Evolutionary conservation across 2,329 filamentous ascomycete species (phyloP).

Genomic region (Trichophaea hybrida): DNA sequence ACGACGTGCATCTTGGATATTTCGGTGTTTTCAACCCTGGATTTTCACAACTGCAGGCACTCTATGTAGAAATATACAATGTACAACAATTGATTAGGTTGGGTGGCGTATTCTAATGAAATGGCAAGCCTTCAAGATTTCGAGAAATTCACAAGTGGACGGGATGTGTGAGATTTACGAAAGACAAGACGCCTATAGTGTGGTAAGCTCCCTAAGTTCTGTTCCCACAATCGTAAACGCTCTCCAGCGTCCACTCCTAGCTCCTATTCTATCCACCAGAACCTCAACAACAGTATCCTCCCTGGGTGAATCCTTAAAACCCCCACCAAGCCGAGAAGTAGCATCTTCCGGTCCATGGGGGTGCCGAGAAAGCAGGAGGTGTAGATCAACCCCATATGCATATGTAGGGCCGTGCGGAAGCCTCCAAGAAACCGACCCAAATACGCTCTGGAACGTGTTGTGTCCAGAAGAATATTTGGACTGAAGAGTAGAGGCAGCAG

Average conservation of each 20-base stretch:
- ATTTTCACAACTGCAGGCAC: too few relatives aligned
- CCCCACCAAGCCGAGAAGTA: neutral
- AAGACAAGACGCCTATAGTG: neutral
- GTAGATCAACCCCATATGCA: conserved; percentile 13
- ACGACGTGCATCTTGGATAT: too few relatives aligned
- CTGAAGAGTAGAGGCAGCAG: neutral
- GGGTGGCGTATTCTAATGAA: too few relatives aligned
- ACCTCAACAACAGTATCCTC: conserved; percentile 12
- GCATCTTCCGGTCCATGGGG: neutral
- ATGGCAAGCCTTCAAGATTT: neutral
- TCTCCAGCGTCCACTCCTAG: conserved; percentile 8
- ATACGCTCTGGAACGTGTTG: conserved; percentile 5
- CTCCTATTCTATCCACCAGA: conserved; percentile 13
- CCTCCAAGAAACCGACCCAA: conserved; percentile 3
- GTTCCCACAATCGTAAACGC: conserved; percentile 9
- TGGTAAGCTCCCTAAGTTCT: neutral
- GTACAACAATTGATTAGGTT: too few relatives aligned
- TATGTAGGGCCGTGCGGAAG: conserved; percentile 14
- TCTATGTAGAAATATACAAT: too few relatives aligned
- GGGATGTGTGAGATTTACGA: neutral
- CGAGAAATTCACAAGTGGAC: neutral
- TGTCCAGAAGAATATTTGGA: neutral
- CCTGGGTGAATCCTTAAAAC: neutral
- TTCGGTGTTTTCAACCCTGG: too few relatives aligned
- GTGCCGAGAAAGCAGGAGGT: conserved; percentile 11